Base-by-base conservation (phyloP, 345 rosid genomes). In the Lepidium africanum region DNA sequence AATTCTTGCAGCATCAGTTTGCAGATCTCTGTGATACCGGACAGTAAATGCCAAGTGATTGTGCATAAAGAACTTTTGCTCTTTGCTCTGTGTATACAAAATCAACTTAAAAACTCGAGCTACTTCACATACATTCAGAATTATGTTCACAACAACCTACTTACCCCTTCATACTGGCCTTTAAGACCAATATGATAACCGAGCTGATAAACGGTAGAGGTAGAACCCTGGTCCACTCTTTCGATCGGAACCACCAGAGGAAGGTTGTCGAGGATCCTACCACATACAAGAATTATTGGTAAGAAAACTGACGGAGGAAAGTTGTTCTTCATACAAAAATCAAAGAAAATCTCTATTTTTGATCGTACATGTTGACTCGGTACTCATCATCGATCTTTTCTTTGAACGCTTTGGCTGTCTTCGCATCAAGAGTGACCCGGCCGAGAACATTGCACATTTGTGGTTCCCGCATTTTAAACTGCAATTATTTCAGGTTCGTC, bases 241-340 rank as follows among this genome's bases (percentile, higher is more conserved):
- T 71, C 85, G 9, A 91, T 76, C 16, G 97, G 97, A 69, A 94
- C 91, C 46, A 94, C 99, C 10, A 94, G 83, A 52, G 99, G 99
- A 63, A 94, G 97, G 76, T 94, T 94, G 79, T 94, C 99, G 50
- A 94, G 92, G 80, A 94, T 94, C 99, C 99, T 94, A 87, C 46
- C 54, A 76, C 65, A 62, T 6, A 55, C 45, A 61, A 47, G 39
- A 53, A 56, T 47, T 11, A 47, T 21, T 27, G 14, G 59, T 74
- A 7, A 74, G 51, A 52, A 61, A 62, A 39, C 25, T 55, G 39
- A 25, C 40, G 19, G 30, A 46, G 11, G 51, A 39, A 67, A 53
- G 55, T 21, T 30, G 23, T 30, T 27, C 30, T 37, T 2, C 37
- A 38, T n/a, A 37, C 4, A 61, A 15, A 19, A 5, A 33, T 35